Percentiles rank a stretch among this genome's conserved stretches.
Conservation (phyloP, 1,284 basidiomycete species). For the Ustilago trichophora region DNA sequence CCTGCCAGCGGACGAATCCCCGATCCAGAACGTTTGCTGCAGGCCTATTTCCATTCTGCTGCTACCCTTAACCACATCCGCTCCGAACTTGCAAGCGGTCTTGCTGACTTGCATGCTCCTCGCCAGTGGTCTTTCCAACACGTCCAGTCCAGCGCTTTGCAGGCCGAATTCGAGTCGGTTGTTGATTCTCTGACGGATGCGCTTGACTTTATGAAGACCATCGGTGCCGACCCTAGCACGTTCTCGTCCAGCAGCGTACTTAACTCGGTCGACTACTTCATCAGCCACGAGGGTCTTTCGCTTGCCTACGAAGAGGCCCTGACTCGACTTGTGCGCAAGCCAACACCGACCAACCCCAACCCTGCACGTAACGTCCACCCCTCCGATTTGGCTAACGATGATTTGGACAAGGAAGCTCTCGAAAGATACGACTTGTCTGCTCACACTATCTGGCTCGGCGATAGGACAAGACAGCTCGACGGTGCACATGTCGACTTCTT, state of each 20-base stretch:
- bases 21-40: conserved; percentile 84
- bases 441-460: conserved; percentile 96
- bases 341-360: conserved; percentile 22
- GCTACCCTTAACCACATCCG: conserved; percentile 93
- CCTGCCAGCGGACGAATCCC: conserved; percentile 76
- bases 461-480: conserved; percentile 89
- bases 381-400: conserved; percentile 20
- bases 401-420: conserved; percentile 24
- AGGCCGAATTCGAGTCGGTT: conserved; percentile 83
- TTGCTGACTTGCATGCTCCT: conserved; percentile 85
- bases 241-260: conserved; percentile 75
- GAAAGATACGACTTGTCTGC: conserved; percentile 82
- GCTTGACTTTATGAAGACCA: conserved; percentile 89
- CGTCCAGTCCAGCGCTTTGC: conserved; percentile 81
- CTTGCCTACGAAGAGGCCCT: conserved; percentile 92
- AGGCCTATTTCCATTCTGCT: conserved; percentile 92
- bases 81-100: conserved; percentile 84
- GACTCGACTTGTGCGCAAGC: conserved; percentile 72
- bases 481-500: conserved; percentile 86
- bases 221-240: conserved; percentile 72
- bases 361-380: conserved; percentile 30
- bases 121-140: conserved; percentile 91
- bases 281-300: conserved; percentile 93
- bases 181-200: conserved; percentile 86
- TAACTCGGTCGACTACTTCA: conserved; percentile 93